phyloP scores from a whole-genome alignment of 805 yeast genomes.

The Priceomyces castillae region DNA sequence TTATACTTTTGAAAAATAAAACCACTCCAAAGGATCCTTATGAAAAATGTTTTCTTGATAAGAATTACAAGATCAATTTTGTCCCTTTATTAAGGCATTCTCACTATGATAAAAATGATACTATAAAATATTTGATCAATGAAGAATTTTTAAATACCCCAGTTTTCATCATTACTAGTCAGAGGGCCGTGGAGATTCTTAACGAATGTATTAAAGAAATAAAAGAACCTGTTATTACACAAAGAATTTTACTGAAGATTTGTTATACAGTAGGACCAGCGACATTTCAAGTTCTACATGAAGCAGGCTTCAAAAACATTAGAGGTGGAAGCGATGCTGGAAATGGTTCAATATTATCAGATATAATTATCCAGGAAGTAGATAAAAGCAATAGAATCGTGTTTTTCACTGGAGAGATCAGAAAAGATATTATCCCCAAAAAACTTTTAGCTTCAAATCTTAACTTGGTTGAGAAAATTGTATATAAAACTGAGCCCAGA shows the following conservation, averaged over 20 bases:
- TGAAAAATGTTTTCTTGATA: slow-evolving; percentile 36
- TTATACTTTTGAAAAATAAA: slow-evolving; percentile 66
- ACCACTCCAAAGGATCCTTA: slow-evolving; percentile 72
- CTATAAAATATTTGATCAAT: slow-evolving; percentile 45
- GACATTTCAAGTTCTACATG: slow-evolving; percentile 56
- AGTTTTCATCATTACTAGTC: slow-evolving; percentile 78
- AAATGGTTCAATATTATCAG: slow-evolving; percentile 70
- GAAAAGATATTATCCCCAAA: slow-evolving; percentile 78
- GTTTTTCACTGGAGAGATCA: slow-evolving; percentile 82
- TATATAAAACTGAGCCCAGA: slow-evolving; percentile 63
- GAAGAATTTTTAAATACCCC: slow-evolving; percentile 40
- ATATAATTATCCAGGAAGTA: slow-evolving; percentile 47
- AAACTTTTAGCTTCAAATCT: slow-evolving; percentile 46
- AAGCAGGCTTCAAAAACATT: slow-evolving; percentile 64
- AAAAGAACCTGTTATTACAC: slow-evolving; percentile 13
- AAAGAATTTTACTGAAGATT: slow-evolving; percentile 43
- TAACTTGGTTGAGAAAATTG: slow-evolving; percentile 54
- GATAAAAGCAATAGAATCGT: slow-evolving; percentile 42
- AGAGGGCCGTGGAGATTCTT: slow-evolving; percentile 84
- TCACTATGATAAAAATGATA: slow-evolving; percentile 46
- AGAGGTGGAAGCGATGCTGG: slow-evolving; percentile 79
- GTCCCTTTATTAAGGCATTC: slow-evolving; percentile 73
- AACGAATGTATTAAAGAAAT: slow-evolving; percentile 40
- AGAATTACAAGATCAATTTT: slow-evolving; percentile 49
- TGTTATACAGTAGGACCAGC: slow-evolving; percentile 93